Evolutionary conservation across 495 filamentous ascomycete species (phyloP).

Genomic region (Podospora comata): DNA sequence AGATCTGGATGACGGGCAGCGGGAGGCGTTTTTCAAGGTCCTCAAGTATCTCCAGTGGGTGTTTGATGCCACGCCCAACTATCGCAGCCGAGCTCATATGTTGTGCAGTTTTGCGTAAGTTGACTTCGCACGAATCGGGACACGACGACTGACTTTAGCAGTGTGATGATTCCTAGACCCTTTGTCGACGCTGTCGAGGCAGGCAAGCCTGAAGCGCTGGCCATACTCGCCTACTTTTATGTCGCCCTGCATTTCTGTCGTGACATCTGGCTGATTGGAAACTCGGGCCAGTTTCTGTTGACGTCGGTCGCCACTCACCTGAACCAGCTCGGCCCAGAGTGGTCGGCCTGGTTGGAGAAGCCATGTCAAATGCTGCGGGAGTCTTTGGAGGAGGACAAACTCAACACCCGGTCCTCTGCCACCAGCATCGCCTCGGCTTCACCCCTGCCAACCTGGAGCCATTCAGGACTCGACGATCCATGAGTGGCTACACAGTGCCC

Average conservation of each 20-base stretch:
- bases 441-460: background rate
- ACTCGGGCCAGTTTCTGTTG: conserved; percentile 29
- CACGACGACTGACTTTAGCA: background rate
- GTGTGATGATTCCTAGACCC: conserved; percentile 20
- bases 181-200: conserved; percentile 28
- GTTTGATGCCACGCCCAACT: conserved; percentile 22
- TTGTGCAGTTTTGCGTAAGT: conserved; percentile 23
- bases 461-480: background rate
- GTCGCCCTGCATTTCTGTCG: conserved; percentile 27
- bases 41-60: conserved; percentile 28
- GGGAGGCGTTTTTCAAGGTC: conserved; percentile 16
- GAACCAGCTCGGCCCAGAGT: conserved; percentile 27
- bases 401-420: background rate
- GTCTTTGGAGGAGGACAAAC: background rate
- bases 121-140: background rate
- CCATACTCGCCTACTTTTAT: conserved; percentile 33
- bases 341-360: conserved; percentile 29
- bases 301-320: conserved; percentile 21
- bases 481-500: background rate
- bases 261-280: conserved; percentile 27
- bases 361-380: conserved; percentile 25
- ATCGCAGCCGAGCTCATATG: conserved; percentile 14
- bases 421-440: conserved; percentile 2
- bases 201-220: conserved; percentile 30
- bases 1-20: conserved; percentile 9